phyloP scores from a whole-genome alignment of 176 grass and related monocot genomes.

The Bothriochloa decipiens region DNA sequence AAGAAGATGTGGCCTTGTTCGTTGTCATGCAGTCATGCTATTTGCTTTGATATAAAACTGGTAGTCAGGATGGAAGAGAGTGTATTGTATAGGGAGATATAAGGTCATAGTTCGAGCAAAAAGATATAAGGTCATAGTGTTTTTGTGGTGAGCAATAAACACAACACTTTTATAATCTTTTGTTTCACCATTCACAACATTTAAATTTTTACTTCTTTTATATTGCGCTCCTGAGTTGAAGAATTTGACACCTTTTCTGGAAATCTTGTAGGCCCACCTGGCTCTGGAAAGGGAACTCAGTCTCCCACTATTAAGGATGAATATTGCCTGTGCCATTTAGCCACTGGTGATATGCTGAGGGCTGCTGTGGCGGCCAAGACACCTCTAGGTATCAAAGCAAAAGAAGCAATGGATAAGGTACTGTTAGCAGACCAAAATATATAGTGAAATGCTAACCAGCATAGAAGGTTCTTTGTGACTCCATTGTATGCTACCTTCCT shows the following conservation, averaged over 20 bases:
- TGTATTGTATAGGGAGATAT: background rate
- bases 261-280: conserved; percentile 77
- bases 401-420: conserved; percentile 94
- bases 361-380: conserved; percentile 95
- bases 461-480: conserved; percentile 27
- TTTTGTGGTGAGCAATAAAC: conserved; percentile 16
- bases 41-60: background rate
- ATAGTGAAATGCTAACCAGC: conserved; percentile 1
- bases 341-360: conserved; percentile 97
- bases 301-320: conserved; percentile 95
- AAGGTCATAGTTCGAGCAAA: background rate
- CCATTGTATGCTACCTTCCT: conserved; percentile 11
- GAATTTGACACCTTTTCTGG: background rate
- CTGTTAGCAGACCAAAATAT: conserved; percentile 5
- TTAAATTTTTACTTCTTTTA: background rate
- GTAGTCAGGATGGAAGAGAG: background rate
- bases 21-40: background rate
- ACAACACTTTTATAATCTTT: background rate
- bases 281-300: conserved; percentile 94
- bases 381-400: conserved; percentile 90
- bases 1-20: background rate
- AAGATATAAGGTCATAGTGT: background rate
- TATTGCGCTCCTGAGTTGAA: background rate
- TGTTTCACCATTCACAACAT: background rate
- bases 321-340: conserved; percentile 93